Evolutionary conservation across 2,329 filamentous ascomycete species (phyloP).

Genomic region (Verticillium nonalfalfae): DNA sequence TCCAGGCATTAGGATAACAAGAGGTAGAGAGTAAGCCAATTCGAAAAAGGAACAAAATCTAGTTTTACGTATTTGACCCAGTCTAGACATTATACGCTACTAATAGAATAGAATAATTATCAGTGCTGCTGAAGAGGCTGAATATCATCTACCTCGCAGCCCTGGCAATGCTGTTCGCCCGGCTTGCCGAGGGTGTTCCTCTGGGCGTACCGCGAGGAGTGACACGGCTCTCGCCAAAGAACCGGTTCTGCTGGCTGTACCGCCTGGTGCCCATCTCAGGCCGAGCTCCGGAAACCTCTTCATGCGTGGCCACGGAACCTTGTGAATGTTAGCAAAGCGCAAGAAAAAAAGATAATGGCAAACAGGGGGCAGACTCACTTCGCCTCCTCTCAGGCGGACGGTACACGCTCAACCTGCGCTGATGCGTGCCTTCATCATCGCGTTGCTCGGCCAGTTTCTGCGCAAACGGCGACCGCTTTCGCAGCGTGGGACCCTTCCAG

Average conservation of each 20-base stretch:
- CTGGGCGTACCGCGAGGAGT: slow-evolving; percentile 29
- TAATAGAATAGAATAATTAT: too few species aligned
- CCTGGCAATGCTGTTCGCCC: slow-evolving; percentile 10
- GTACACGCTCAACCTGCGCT: slow-evolving; percentile 16
- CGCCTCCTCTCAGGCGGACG: slow-evolving; percentile 14
- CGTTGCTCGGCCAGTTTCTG: slow-evolving; percentile 48
- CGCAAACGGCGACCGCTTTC: slow-evolving; percentile 57
- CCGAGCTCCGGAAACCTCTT: slow-evolving; percentile 2
- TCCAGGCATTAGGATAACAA: too few species aligned
- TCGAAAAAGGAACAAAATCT: too few species aligned
- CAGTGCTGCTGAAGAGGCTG: too few species aligned
- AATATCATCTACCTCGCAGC: background rate
- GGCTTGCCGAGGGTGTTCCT: slow-evolving; percentile 28
- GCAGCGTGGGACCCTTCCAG: slow-evolving; percentile 54
- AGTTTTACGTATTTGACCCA: too few species aligned
- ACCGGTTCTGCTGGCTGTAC: slow-evolving; percentile 32
- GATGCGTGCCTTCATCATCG: slow-evolving; percentile 13
- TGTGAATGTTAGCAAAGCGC: slow-evolving; percentile 6
- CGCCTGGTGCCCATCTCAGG: slow-evolving; percentile 16
- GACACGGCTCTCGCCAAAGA: slow-evolving; percentile 33
- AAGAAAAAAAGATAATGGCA: too few species aligned
- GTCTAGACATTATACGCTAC: too few species aligned
- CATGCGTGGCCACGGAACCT: slow-evolving; percentile 16
- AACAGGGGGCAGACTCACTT: background rate
- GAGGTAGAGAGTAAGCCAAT: too few species aligned